Conservation (phyloP, 495 filamentous ascomycete genomes). For the Talaromyces nanjingensis region DNA sequence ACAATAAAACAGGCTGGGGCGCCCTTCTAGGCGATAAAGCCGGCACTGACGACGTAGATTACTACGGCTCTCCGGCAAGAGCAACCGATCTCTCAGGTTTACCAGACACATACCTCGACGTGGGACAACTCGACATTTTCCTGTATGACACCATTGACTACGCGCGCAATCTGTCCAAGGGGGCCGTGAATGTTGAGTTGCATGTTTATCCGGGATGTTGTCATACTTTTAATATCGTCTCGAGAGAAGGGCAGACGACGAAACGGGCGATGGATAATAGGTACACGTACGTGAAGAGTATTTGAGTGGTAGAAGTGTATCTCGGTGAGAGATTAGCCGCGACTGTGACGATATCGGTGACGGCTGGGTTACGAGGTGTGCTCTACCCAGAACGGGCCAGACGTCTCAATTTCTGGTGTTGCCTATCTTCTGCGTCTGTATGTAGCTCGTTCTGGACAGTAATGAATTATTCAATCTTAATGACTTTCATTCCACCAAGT, state of each 20-base stretch:
- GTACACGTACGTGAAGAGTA: background rate
- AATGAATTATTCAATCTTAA: background rate
- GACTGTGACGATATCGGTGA: background rate
- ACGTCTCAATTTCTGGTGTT: background rate
- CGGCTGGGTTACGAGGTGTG: background rate
- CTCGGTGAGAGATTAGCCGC: background rate
- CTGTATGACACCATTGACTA: constrained; percentile 16
- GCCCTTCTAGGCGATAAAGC: constrained; percentile 19
- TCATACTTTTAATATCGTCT: constrained; percentile 22
- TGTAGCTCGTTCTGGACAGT: background rate
- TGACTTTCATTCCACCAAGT: background rate
- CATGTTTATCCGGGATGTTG: constrained; percentile 20
- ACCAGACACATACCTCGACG: constrained; percentile 22
- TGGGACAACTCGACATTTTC: constrained; percentile 21
- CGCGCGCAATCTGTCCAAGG: constrained; percentile 13
- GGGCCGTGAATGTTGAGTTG: constrained; percentile 18
- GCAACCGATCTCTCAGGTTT: constrained; percentile 16
- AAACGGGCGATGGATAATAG: background rate
- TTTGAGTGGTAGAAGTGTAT: background rate
- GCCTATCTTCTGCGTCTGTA: background rate
- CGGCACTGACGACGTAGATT: constrained; percentile 15
- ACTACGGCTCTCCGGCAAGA: constrained; percentile 20
- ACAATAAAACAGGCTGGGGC: constrained; percentile 21
- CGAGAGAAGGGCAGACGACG: background rate
- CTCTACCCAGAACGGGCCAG: background rate